Evolutionary conservation across 1,284 basidiomycete species (phyloP).

Genomic region (Fistulinella cinereoalba): DNA sequence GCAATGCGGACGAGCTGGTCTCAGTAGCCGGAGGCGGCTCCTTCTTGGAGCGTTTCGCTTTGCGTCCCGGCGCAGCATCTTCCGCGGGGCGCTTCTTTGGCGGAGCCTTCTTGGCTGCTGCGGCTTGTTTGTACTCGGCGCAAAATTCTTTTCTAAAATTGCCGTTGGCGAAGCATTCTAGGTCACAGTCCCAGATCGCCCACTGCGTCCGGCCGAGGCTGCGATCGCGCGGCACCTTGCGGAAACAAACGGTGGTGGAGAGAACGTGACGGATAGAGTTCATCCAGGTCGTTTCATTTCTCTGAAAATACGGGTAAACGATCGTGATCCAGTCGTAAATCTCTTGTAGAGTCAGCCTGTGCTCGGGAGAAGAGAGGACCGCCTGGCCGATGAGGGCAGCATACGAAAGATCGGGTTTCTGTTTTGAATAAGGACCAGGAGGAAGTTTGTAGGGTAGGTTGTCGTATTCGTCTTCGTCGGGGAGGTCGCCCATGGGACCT

Average conservation of each 20-base stretch:
- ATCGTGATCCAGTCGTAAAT: conserved; percentile 96
- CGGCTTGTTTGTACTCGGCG: conserved; percentile 52
- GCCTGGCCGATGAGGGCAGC: conserved; percentile 96
- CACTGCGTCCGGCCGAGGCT: conserved; percentile 69
- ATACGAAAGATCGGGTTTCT: conserved; percentile 84
- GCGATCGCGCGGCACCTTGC: conserved; percentile 65
- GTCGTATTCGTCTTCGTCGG: conserved; percentile 58
- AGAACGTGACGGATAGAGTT: conserved; percentile 87
- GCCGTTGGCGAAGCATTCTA: conserved; percentile 67
- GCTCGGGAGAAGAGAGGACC: conserved; percentile 79
- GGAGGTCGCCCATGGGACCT: conserved; percentile 61
- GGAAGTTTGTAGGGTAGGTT: conserved; percentile 74
- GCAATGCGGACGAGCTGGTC: conserved; percentile 22
- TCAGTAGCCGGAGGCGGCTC: conserved; percentile 24
- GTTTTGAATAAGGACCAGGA: conserved; percentile 73
- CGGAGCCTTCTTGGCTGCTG: conserved; percentile 34
- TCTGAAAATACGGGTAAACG: conserved; percentile 91
- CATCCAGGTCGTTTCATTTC: conserved; percentile 94
- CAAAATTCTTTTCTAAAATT: conserved; percentile 70
- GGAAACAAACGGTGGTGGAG: conserved; percentile 77
- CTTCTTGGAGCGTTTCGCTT: conserved; percentile 51
- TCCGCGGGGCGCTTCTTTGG: conserved; percentile 39
- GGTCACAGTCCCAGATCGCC: conserved; percentile 72
- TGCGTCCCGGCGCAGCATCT: conserved; percentile 38
- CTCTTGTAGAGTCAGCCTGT: conserved; percentile 88